Percentiles rank a stretch among this genome's conserved stretches.
Evolutionary conservation across 2,329 filamentous ascomycete species (phyloP).

Genomic region (Drechslera avenae): DNA sequence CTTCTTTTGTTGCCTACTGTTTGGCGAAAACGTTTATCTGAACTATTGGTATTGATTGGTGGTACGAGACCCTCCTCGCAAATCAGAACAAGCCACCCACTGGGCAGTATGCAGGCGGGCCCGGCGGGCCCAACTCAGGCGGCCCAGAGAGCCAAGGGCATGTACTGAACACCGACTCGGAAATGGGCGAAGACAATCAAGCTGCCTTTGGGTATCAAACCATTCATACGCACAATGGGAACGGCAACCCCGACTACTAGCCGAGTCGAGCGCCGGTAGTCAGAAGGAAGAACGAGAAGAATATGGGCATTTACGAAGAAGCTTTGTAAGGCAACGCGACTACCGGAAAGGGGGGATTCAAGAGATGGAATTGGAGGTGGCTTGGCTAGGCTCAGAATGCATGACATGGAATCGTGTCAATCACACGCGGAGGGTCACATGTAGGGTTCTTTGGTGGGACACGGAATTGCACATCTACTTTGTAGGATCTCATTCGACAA

Average conservation of each 20-base stretch:
- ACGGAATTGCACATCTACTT: background rate
- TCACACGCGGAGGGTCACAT: conserved; percentile 5
- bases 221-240: conserved; percentile 52
- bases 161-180: conserved; percentile 52
- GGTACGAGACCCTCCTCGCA: conserved; percentile 77
- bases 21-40: conserved; percentile 53
- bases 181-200: conserved; percentile 50
- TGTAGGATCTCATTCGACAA: background rate
- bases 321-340: conserved; percentile 21
- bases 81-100: conserved; percentile 64
- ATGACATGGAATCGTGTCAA: conserved; percentile 8
- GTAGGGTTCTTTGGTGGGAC: conserved; percentile 4
- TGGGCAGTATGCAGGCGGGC: conserved; percentile 45
- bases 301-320: conserved; percentile 7
- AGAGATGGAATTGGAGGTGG: conserved; percentile 1
- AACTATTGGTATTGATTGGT: conserved; percentile 58
- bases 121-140: conserved; percentile 43
- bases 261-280: conserved; percentile 28
- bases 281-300: background rate
- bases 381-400: conserved; percentile 28
- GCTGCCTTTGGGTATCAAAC: conserved; percentile 50
- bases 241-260: conserved; percentile 47
- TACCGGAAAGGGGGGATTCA: conserved; percentile 20
- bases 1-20: conserved; percentile 46
- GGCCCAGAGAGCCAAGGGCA: conserved; percentile 49